phyloP scores from a whole-genome alignment of 768 basidiomycete species.

The Guyanaporus albipodus region DNA sequence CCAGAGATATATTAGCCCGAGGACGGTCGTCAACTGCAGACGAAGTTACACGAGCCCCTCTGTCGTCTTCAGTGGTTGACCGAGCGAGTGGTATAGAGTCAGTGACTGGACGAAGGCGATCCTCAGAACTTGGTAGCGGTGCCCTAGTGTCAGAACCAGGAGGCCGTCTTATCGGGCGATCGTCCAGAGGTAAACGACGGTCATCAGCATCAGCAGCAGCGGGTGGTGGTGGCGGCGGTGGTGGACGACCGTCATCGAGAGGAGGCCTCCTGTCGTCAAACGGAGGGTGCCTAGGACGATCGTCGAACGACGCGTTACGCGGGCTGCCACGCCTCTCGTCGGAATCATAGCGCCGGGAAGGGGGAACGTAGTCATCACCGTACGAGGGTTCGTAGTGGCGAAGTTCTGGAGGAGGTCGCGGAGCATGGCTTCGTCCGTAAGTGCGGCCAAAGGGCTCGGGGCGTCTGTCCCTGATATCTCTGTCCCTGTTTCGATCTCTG shows the following conservation, averaged over 20 bases:
- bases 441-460: constrained; percentile 37
- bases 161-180: constrained; percentile 31
- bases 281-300: constrained; percentile 24
- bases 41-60: constrained; percentile 16
- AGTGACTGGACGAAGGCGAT: constrained; percentile 16
- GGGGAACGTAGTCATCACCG: constrained; percentile 30
- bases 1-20: constrained; percentile 29
- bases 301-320: constrained; percentile 20
- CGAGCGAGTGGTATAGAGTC: constrained; percentile 19
- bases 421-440: constrained; percentile 37
- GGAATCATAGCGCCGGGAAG: constrained; percentile 33
- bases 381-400: constrained; percentile 48
- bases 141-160: constrained; percentile 17
- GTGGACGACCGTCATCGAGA: constrained; percentile 27
- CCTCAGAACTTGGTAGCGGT: constrained; percentile 14
- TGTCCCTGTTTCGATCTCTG: constrained; percentile 32
- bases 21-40: constrained; percentile 27
- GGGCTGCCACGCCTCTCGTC: constrained; percentile 27
- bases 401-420: constrained; percentile 43
- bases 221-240: constrained; percentile 6
- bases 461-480: constrained; percentile 34
- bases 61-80: constrained; percentile 26
- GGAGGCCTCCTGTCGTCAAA: constrained; percentile 31
- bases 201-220: constrained; percentile 20
- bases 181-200: constrained; percentile 28